Percentiles rank a stretch among this genome's conserved stretches.
These are phyloP conservation scores for Xylariaceae sp. DNA, from an alignment of 2,329 filamentous ascomycete species.

Conservation along the genomic window DNA sequence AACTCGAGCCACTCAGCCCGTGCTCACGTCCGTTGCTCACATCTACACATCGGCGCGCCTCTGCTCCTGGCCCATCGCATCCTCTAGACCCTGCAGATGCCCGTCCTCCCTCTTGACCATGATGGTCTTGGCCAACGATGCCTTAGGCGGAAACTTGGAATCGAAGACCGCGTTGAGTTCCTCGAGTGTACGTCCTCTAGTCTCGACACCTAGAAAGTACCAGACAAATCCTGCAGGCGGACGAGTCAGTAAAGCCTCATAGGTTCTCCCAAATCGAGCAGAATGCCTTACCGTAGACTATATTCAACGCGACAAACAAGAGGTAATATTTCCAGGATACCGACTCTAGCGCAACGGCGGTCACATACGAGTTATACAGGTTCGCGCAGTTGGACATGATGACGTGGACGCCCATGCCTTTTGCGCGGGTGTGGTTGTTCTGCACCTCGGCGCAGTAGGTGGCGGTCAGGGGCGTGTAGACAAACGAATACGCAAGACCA, in stretches of 20 bases:
- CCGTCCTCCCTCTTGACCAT: constrained; percentile 20
- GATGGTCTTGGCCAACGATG: constrained; percentile 30
- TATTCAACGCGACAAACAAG: constrained; percentile 28
- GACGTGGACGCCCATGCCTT: constrained; percentile 24
- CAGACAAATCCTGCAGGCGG: constrained; percentile 10
- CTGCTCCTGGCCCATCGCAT: background rate
- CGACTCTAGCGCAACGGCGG: constrained; percentile 26
- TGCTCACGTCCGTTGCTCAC: too few species aligned
- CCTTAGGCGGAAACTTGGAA: constrained; percentile 32
- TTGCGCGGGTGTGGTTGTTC: constrained; percentile 7
- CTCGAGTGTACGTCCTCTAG: constrained; percentile 34
- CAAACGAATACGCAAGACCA: constrained; percentile 10
- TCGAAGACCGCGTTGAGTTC: constrained; percentile 40
- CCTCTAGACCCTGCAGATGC: constrained; percentile 1
- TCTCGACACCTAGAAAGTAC: constrained; percentile 28
- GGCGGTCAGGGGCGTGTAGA: constrained; percentile 12
- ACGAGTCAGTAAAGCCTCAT: background rate
- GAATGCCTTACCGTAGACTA: constrained; percentile 18
- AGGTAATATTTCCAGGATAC: constrained; percentile 29
- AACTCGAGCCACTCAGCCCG: too few species aligned
- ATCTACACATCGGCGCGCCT: too few species aligned
- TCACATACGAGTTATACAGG: constrained; percentile 29
- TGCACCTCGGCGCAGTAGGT: constrained; percentile 13
- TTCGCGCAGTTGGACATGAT: constrained; percentile 28
- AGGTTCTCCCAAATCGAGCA: background rate